Base-by-base conservation (phyloP, 192 early-diverging fungal species). In the Coemansia erecta region DNA sequence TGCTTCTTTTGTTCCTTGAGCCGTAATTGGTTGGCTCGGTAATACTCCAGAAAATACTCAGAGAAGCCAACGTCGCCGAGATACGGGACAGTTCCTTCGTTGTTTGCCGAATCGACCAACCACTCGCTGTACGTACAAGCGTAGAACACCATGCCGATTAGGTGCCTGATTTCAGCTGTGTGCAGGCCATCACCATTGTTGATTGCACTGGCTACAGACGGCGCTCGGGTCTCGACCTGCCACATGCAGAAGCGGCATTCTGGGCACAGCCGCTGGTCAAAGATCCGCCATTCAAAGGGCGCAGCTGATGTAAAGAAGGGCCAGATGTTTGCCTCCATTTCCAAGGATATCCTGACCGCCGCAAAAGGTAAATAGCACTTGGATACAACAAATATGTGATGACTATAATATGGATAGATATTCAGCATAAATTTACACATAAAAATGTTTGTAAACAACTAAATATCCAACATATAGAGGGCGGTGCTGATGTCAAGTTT, bases 181-280 rank as follows among this genome's bases (percentile, higher is more conserved):
- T 47, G 8, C 8, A 5, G 6, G 18, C 17, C 46, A 47, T 19
- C 46, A 19, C 8, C 46, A 2, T 31, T 7, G 7, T 31, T 7
- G 7, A 7, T 31, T 31, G 28, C 28, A 31, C 28, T 31, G 28
- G 7, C 28, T 31, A 7, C 28, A 7, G 7, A 21, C 19, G 18
- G 42, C 8, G 12, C 4, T 10, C 8, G 18, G 18, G 9, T 24
- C 28, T 51, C 26, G n/a, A 2, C 8, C 23, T 51, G 7, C n/a
- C 24, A 33, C 26, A 13, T 39, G 56, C 69, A 64, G 26, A 63
- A 56, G 33, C 37, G 64, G 15, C 18, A 63, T 45, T 55, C 75
- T 2, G 86, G 84, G 12, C 84, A 86, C 53, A 85, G 85, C 41
- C 84, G 85, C 63, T 86, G 86, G 85, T 81, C 81, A 56, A 85